Conservation (phyloP, 352 stramenopile genomes). For the Pythium angustatum region DNA sequence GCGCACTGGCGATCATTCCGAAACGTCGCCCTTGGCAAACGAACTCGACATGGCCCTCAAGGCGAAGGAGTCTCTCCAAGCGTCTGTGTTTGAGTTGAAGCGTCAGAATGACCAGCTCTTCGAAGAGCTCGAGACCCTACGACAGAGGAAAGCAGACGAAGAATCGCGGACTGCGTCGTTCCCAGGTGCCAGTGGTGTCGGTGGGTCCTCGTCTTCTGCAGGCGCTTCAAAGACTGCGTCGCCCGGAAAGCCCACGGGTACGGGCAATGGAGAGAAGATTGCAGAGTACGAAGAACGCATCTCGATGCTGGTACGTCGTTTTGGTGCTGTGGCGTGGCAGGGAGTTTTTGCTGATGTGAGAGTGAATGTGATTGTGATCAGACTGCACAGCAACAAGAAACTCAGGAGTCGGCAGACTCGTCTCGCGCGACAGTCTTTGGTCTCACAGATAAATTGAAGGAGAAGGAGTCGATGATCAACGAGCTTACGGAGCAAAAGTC, state of each 20-base stretch:
- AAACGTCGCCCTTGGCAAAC: conserved; percentile 53
- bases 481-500: conserved; percentile 81
- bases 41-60: conserved; percentile 81
- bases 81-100: conserved; percentile 68
- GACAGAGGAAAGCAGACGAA: conserved; percentile 4
- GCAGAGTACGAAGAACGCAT: conserved; percentile 76
- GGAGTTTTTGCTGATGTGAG: background rate
- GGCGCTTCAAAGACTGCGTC: conserved; percentile 1
- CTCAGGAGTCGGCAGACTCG: conserved; percentile 69
- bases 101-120: conserved; percentile 72
- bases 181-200: background rate
- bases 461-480: conserved; percentile 89
- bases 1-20: conserved; percentile 48
- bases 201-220: background rate
- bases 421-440: conserved; percentile 76
- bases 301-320: conserved; percentile 55
- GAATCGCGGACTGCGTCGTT: background rate
- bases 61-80: conserved; percentile 71
- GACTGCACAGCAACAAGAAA: conserved; percentile 34
- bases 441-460: conserved; percentile 84
- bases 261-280: conserved; percentile 44
- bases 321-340: background rate
- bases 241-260: conserved; percentile 16
- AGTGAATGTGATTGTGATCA: background rate
- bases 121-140: conserved; percentile 48